Base-by-base conservation (phyloP, 495 filamentous ascomycete species). In the Mycothermus thermophilus region DNA sequence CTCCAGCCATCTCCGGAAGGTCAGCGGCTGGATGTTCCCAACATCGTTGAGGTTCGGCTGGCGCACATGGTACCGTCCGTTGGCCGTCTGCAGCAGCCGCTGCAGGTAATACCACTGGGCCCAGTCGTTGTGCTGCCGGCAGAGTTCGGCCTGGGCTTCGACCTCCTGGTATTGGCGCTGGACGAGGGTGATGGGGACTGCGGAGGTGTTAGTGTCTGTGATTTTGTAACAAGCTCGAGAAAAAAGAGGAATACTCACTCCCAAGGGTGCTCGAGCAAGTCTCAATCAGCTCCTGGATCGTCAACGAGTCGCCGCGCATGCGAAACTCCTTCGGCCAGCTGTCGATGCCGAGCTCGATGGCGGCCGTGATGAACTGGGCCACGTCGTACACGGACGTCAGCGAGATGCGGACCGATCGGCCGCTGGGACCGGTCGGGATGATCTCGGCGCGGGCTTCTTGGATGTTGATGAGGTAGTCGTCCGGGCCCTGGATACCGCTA, bases 311-410 rank as follows among this genome's bases (percentile, higher is more conserved):
- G 20, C 77, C 79, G 31, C 62, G 58, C 67, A 84, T 74, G 32
- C 65, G 60, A 31, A 75, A 67, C 42, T 83, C 77, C n/a, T 54
- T 49, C 5, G 77, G 79, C 80, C 80, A 84, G 23, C 53, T 56
- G 7, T 58, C 59, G 23, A 75, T 57, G 3, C 71, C 72, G 17
- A 82, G 46, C 23, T 71, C 70, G 26, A 72, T 50, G 3, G 78
- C 72, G 16, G 68, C 63, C 2, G 72, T 75, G 25, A 85, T 63
- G 47, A 79, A 83, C 28, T 62, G 63, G 12, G 62, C 79, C 19
- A 83, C 71, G 38, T 85, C 79, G 41, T 68, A 58, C 8, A 69
- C 74, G 3, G 78, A 74, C 5, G 76, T 83, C 57, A 85, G 57
- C 37, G 66, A 72, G n/a, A 83, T 53, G 7, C 52, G 58, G 1